Evolutionary conservation across 179 eudicot genomes (phyloP), one percentile per base, ranked within the genome.

Genomic region (Spinacia oleracea): DNA sequence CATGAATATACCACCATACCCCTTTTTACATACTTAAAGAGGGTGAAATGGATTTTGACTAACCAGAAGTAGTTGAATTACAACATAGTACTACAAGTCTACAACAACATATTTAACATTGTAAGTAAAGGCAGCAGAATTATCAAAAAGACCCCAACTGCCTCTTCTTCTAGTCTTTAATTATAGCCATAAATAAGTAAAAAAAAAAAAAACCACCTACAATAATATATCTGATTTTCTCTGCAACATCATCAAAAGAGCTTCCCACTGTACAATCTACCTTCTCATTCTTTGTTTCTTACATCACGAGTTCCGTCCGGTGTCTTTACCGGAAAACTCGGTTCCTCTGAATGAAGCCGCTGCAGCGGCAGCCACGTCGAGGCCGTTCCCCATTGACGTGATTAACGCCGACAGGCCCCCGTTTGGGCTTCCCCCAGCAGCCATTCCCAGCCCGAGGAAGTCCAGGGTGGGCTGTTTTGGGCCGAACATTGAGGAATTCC

Each of bases 391-490:
- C n/a, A 91, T 87, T 29, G 97, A 90, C 5, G 90, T 88, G 87
- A 94, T 88, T 34, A 94, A 63, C 6, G 97, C 94, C 1, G 98
- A 90, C 25, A 93, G 75, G 15, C 93, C 86, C 4, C 83, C 77
- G 20, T 86, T 82, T 5, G 90, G 78, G 74, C 90, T 89, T 14
- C 94, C 90, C 58, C 90, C 90, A 32, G 88, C 93, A 1, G 94
- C 91, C 93, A 93, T 90, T 27, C 98, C 98, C 70, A 93, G 78
- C 25, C 98, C 98, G 3, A 95, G 93, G 77, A 95, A 87, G 88
- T 95, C 97, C 5, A 95, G 95, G 38, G 97, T 95, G 4, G 97
- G 86, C 58, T 88, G 97, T 84, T 93, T 91, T 16, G 93, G 94
- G 50, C 91, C 90, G 63, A 89, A 93, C 66, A 90, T 85, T 29